Evolutionary conservation across 225 moss, liverwort and hornwort species (phyloP).

Genomic region (Antitrichia curtipendula): DNA sequence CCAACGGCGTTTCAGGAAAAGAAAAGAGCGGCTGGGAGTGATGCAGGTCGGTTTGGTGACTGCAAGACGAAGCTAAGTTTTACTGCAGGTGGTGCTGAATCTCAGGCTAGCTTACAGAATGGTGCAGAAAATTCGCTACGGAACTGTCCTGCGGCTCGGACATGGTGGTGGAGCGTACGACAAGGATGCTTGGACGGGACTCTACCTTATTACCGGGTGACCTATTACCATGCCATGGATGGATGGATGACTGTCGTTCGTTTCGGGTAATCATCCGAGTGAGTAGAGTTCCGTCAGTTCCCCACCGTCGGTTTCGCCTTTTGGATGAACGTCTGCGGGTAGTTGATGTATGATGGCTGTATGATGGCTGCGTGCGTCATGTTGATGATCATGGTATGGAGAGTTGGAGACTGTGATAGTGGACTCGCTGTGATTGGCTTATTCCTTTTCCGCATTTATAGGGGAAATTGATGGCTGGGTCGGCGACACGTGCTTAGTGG

Average conservation of each 20-base stretch:
- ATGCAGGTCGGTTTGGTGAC: background rate
- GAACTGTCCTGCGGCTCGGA: conserved; percentile 8
- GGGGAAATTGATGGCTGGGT: background rate
- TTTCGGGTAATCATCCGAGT: background rate
- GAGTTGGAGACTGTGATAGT: background rate
- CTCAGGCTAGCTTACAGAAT: background rate
- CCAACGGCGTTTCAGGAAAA: background rate
- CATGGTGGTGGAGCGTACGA: background rate
- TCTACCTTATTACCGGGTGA: background rate
- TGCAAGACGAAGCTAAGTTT: background rate
- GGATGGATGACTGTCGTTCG: background rate
- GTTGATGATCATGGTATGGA: background rate
- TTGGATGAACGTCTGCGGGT: background rate
- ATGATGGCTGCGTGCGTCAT: background rate
- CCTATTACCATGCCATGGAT: background rate
- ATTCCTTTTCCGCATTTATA: background rate
- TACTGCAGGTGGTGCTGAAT: background rate
- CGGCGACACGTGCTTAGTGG: background rate
- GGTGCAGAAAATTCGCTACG: background rate
- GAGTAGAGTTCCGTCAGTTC: background rate
- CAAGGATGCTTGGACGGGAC: background rate
- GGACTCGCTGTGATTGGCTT: background rate
- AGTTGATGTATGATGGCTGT: background rate
- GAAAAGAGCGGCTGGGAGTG: background rate
- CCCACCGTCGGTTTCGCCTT: background rate